Percentiles rank a stretch among this genome's conserved stretches.
phyloP scores from a whole-genome alignment of 371 early-diverging fungal genomes.

The Rhizopus arrhizus region DNA sequence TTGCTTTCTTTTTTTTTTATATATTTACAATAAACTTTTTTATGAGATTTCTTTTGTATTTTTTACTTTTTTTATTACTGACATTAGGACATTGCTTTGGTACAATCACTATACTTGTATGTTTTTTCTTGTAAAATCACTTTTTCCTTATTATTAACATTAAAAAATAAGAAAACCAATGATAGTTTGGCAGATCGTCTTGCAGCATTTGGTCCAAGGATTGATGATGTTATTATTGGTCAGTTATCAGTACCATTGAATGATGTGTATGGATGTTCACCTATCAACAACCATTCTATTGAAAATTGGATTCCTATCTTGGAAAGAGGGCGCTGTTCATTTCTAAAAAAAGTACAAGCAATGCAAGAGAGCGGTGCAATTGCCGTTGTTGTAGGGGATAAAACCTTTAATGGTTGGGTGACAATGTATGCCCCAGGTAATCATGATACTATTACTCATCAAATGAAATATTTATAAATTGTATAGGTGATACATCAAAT shows the following conservation, averaged over 20 bases:
- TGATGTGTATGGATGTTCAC: conserved; percentile 41
- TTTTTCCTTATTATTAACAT: neutral
- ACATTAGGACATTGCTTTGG: neutral
- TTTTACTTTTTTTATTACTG: neutral
- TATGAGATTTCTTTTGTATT: neutral
- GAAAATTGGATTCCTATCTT: conserved; percentile 81
- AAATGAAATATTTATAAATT: neutral
- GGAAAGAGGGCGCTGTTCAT: conserved; percentile 85
- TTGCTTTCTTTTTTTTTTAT: neutral
- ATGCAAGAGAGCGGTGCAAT: conserved; percentile 87
- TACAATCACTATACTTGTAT: conserved; percentile 2
- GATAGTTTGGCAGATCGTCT: conserved; percentile 65
- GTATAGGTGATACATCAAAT: conserved; percentile 72
- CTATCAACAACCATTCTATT: conserved; percentile 22
- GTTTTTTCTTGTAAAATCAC: neutral
- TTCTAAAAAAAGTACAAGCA: conserved; percentile 84
- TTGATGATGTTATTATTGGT: conserved; percentile 50
- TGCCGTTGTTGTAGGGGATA: conserved; percentile 92
- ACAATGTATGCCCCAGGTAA: conserved; percentile 91
- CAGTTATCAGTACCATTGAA: conserved; percentile 40
- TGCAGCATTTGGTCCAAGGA: conserved; percentile 72
- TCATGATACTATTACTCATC: no score
- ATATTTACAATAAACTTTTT: neutral
- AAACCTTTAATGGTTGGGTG: conserved; percentile 68
- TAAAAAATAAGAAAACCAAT: conserved; percentile 50